phyloP scores from a whole-genome alignment of 495 filamentous ascomycete genomes.

The Penicillium subrubescens region DNA sequence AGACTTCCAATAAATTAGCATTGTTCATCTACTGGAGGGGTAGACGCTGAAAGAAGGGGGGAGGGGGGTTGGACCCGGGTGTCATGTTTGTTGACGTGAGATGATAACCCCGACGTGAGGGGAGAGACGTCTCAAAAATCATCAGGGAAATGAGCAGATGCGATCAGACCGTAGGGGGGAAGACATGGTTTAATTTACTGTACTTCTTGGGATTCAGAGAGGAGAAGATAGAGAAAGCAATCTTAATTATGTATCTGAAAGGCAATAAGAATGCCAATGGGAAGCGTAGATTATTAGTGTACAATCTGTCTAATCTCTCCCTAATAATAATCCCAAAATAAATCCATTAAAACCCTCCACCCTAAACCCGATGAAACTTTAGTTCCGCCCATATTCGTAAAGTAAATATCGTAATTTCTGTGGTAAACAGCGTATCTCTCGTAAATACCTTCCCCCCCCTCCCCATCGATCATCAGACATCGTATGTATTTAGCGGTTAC shows the following conservation, averaged over 20 bases:
- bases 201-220: not conserved
- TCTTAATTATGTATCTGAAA: not conserved
- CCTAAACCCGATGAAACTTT: slow-evolving; percentile 1
- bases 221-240: not conserved
- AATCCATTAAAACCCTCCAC: not conserved
- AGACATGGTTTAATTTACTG: not conserved
- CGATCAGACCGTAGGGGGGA: slow-evolving; percentile 7
- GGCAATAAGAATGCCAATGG: not conserved
- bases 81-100: not conserved
- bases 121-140: slow-evolving; percentile 1
- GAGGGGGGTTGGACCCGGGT: not conserved
- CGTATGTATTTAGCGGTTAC: slow-evolving; percentile 39
- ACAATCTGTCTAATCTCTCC: not conserved
- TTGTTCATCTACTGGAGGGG: not conserved
- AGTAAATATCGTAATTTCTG: not conserved
- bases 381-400: not conserved
- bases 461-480: slow-evolving; percentile 23
- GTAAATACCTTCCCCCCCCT: slow-evolving; percentile 5
- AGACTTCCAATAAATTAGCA: not conserved
- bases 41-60: not conserved
- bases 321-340: slow-evolving; percentile 6
- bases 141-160: slow-evolving; percentile 10
- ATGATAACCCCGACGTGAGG: slow-evolving; percentile 7
- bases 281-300: not conserved
- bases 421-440: not conserved